Evolutionary conservation across 148 eudicot genomes (phyloP).

Genomic region (Nepenthes mirabilis): DNA sequence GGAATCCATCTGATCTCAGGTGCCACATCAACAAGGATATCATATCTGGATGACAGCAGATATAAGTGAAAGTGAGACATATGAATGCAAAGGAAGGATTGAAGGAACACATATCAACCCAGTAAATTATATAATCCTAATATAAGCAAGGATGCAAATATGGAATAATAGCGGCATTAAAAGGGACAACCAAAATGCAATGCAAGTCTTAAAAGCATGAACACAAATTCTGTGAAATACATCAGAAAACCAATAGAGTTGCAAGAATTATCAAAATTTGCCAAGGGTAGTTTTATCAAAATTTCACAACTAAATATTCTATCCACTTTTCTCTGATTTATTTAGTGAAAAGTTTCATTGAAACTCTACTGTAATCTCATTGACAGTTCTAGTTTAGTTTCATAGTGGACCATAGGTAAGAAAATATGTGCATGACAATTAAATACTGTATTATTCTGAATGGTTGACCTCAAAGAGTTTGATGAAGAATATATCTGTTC

Average conservation of each 20-base stretch:
- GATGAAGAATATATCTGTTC: slow-evolving; percentile 45
- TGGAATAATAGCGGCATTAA: background rate
- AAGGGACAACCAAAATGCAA: background rate
- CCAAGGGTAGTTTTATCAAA: too few species aligned
- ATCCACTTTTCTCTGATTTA: too few species aligned
- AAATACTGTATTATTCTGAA: background rate
- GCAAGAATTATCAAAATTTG: too few species aligned
- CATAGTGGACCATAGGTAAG: background rate
- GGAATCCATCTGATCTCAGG: slow-evolving; percentile 86
- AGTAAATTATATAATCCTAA: background rate
- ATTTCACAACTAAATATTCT: too few species aligned
- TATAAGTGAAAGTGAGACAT: background rate
- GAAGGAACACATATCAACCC: background rate
- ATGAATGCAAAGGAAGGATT: background rate
- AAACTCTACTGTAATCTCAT: too few species aligned
- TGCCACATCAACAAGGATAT: slow-evolving; percentile 70
- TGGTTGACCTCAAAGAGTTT: slow-evolving; percentile 51
- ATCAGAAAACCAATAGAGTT: too few species aligned
- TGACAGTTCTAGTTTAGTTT: background rate
- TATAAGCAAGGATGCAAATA: too few species aligned
- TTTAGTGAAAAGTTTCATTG: too few species aligned
- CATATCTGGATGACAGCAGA: slow-evolving; percentile 44
- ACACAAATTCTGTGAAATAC: too few species aligned
- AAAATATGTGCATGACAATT: background rate
- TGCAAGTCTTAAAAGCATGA: too few species aligned